Conservation (phyloP, 345 rosid species). For the Limnanthes douglasii region DNA sequence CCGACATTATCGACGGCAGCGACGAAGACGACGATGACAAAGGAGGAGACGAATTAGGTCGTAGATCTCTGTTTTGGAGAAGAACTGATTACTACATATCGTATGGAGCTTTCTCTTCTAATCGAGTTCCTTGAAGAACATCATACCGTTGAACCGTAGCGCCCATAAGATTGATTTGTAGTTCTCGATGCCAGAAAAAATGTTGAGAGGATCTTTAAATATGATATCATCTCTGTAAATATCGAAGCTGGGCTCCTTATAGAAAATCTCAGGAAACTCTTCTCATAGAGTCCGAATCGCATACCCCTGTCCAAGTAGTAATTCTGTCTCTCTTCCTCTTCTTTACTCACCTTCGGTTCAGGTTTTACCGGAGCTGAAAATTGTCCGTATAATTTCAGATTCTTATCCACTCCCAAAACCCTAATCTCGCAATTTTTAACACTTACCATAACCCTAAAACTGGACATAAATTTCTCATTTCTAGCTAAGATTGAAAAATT, state of each 20-base stretch:
- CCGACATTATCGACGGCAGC: too few species aligned
- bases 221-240: constrained; percentile 88
- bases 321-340: constrained; percentile 51
- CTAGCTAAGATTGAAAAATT: constrained; percentile 12
- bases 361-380: constrained; percentile 50
- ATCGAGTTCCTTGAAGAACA: constrained; percentile 69
- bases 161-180: constrained; percentile 73
- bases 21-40: too few species aligned
- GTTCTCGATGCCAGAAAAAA: constrained; percentile 59
- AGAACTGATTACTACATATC: too few species aligned
- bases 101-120: too few species aligned
- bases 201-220: constrained; percentile 64
- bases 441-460: constrained; percentile 7
- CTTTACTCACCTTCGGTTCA: constrained; percentile 21
- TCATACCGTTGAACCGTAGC: constrained; percentile 62
- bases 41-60: too few species aligned
- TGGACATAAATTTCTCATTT: constrained; percentile 11
- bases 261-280: constrained; percentile 53
- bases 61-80: too few species aligned
- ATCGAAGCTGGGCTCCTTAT: constrained; percentile 48
- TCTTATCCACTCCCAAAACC: too few species aligned
- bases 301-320: constrained; percentile 69
- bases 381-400: constrained; percentile 23
- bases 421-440: too few species aligned
- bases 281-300: constrained; percentile 72